Evolutionary conservation across 495 filamentous ascomycete species (phyloP).

Genomic region (Talaromyces proteolyticus): DNA sequence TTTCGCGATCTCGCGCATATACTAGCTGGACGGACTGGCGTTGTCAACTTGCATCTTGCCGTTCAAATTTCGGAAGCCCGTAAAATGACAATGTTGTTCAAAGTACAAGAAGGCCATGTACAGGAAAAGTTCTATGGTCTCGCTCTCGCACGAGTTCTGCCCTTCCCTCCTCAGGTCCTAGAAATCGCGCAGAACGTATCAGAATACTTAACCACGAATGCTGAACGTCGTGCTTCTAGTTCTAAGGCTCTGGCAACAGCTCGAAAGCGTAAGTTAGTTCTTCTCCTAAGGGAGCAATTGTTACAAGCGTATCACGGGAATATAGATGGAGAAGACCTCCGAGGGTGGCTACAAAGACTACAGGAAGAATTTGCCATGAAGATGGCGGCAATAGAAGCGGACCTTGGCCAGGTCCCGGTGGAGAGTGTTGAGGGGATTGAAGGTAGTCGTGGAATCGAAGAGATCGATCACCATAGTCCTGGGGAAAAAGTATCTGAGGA

Average conservation of each 20-base stretch:
- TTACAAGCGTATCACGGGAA: conserved; percentile 59
- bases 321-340: conserved; percentile 60
- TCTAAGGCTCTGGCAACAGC: conserved; percentile 50
- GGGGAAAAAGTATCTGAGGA: not conserved
- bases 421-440: conserved; percentile 9
- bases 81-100: conserved; percentile 83
- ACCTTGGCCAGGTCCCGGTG: conserved; percentile 12
- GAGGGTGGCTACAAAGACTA: conserved; percentile 59
- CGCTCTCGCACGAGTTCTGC: conserved; percentile 67
- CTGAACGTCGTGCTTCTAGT: conserved; percentile 47
- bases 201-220: conserved; percentile 46
- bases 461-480: no score
- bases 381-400: conserved; percentile 58
- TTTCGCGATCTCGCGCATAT: conserved; percentile 79
- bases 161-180: conserved; percentile 63
- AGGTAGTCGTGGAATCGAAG: conserved; percentile 4
- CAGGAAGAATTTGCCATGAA: conserved; percentile 70
- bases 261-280: conserved; percentile 62
- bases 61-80: conserved; percentile 53
- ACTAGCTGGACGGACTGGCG: conserved; percentile 64
- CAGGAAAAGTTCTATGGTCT: conserved; percentile 72
- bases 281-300: conserved; percentile 71
- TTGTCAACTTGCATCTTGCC: conserved; percentile 75
- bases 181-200: conserved; percentile 62
- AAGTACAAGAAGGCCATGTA: conserved; percentile 62